Percentiles rank a stretch among this genome's conserved stretches.
Evolutionary conservation across 768 basidiomycete genomes (phyloP).

Genomic region (Suillus discolor): DNA sequence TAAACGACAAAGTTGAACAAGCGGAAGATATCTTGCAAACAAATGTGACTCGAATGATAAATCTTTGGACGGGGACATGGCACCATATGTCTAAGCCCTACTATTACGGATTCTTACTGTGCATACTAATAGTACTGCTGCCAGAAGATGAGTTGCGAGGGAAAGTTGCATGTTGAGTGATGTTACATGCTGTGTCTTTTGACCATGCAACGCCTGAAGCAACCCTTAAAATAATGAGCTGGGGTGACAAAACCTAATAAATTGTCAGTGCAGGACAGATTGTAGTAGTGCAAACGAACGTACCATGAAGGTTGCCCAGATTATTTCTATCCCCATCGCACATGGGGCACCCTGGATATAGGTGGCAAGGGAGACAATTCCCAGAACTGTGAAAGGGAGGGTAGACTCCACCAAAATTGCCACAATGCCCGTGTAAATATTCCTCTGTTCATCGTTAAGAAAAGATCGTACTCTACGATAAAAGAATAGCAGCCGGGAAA

Average conservation of each 20-base stretch:
- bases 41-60: not conserved
- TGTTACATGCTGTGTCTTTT: not conserved
- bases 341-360: not conserved
- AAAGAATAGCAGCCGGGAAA: not conserved
- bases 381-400: slow-evolving; percentile 6
- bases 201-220: slow-evolving; percentile 7
- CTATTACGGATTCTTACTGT: not conserved
- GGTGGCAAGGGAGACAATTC: slow-evolving; percentile 3
- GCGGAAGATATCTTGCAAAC: not conserved
- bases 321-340: not conserved
- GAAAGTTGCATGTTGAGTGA: not conserved
- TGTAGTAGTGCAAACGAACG: not conserved
- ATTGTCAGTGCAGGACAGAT: too few species aligned
- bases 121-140: not conserved
- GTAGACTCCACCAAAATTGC: slow-evolving; percentile 10
- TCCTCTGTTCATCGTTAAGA: not conserved
- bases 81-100: not conserved
- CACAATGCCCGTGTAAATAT: not conserved
- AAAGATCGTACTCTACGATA: not conserved
- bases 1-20: not conserved
- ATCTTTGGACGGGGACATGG: not conserved
- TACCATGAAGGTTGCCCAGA: slow-evolving; percentile 7
- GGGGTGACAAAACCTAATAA: slow-evolving; percentile 6
- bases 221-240: slow-evolving; percentile 9
- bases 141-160: not conserved